Evolutionary conservation across 768 basidiomycete species (phyloP).

Genomic region (Pleurotus eryngii): DNA sequence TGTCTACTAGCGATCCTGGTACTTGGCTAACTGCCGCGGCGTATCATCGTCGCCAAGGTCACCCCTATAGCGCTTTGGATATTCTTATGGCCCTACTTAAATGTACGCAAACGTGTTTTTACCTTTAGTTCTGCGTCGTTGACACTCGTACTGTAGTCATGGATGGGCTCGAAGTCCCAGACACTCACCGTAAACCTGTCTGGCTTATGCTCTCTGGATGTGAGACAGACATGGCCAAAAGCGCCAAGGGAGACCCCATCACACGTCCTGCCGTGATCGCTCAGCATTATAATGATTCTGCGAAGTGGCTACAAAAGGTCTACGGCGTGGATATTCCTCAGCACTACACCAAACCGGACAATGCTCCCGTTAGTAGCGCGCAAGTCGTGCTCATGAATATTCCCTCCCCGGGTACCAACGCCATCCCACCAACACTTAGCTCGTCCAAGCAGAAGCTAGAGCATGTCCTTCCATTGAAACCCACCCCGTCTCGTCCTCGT

Average conservation of each 20-base stretch:
- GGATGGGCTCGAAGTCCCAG: constrained; percentile 29
- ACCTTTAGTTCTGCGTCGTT: background rate
- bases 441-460: background rate
- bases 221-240: constrained; percentile 44
- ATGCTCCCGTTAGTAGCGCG: background rate
- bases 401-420: background rate
- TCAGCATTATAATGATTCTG: constrained; percentile 37
- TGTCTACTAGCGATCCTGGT: constrained; percentile 42
- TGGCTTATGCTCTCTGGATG: constrained; percentile 54
- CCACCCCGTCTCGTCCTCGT: background rate
- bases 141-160: constrained; percentile 27
- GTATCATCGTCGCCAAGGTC: constrained; percentile 48
- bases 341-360: background rate
- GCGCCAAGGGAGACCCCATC: constrained; percentile 18
- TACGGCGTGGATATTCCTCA: constrained; percentile 30
- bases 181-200: constrained; percentile 42
- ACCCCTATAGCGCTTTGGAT: constrained; percentile 38
- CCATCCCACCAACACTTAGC: background rate
- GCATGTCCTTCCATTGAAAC: background rate
- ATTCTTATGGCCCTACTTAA: constrained; percentile 45
- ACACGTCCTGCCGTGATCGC: constrained; percentile 24
- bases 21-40: constrained; percentile 57
- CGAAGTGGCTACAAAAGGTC: constrained; percentile 45
- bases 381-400: background rate
- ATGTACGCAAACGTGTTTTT: constrained; percentile 28